Percentiles rank a stretch among this genome's conserved stretches.
These are phyloP conservation scores for Syncephalis fuscata DNA, from an alignment of 371 early-diverging fungal genomes.

Conservation along the genomic window DNA sequence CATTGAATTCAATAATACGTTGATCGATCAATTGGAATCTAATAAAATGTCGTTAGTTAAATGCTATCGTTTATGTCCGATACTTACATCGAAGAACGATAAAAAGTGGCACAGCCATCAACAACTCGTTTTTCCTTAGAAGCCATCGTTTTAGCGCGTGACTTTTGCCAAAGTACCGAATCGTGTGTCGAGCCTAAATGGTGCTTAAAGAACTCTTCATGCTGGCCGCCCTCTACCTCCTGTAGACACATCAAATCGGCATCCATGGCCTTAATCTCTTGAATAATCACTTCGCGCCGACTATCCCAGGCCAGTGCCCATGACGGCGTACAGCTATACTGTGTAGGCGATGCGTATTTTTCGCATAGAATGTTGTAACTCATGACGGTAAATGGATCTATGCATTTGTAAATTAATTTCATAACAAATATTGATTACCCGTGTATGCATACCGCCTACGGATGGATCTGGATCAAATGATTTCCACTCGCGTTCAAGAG, in stretches of 20 bases:
- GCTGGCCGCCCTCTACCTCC: slow-evolving; percentile 80
- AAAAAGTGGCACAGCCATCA: slow-evolving; percentile 98
- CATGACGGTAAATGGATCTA: slow-evolving; percentile 69
- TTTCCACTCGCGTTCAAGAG: slow-evolving; percentile 89
- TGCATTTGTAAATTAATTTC: background rate
- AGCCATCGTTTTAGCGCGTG: slow-evolving; percentile 81
- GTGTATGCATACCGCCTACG: slow-evolving; percentile 11
- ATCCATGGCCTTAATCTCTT: slow-evolving; percentile 74
- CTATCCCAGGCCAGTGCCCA: slow-evolving; percentile 95
- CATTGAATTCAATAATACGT: slow-evolving; percentile 81
- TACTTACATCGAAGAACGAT: slow-evolving; percentile 53
- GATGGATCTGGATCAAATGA: slow-evolving; percentile 28
- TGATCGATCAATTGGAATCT: slow-evolving; percentile 67
- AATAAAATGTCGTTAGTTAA: slow-evolving; percentile 1
- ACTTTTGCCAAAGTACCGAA: slow-evolving; percentile 87
- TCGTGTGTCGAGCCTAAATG: slow-evolving; percentile 79
- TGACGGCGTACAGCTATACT: slow-evolving; percentile 92
- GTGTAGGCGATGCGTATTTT: slow-evolving; percentile 73
- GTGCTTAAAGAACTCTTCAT: slow-evolving; percentile 66
- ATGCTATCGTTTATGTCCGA: background rate
- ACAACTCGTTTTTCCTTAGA: slow-evolving; percentile 77
- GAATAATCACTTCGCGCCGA: slow-evolving; percentile 79
- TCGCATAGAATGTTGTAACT: slow-evolving; percentile 93
- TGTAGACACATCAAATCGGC: slow-evolving; percentile 95
- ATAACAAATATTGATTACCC: no score